Base-by-base conservation (phyloP, 2,329 filamentous ascomycete species). In the Ophiosphaerella korrae region DNA sequence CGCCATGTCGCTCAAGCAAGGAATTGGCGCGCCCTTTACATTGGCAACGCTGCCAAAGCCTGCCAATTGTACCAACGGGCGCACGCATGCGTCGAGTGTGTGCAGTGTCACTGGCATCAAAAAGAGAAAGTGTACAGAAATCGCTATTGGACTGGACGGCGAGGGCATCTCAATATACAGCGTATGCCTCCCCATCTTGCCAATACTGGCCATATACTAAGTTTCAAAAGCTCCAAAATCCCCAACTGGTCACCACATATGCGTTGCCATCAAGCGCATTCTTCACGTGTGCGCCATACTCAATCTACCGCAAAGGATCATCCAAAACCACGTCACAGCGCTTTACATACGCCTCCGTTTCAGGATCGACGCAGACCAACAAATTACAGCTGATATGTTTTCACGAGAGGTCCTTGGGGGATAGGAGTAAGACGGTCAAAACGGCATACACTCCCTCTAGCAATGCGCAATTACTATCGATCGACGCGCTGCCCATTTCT, bases 141-240 rank as follows among this genome's bases (percentile, higher is more conserved):
- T 87, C 44, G 82, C 77, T 29, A 78, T 84, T 16, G 82, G 78
- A 1, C 75, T 86, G 12, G 83, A 87, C 65, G 83, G 84, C 34
- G 83, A 87, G 65, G 80, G 81, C 26, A 73, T 87, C 42, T 85
- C 82, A 56, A 80, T 87, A 32, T 86, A 86, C 72, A 84, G 84
- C 71, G 84, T 86, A 75, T 34, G 68, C 48, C 14, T 37, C n/a
- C 34, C 7, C 8, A 12, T 18, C 18, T 26, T 24, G 8, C 16
- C 41, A 71, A 7, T 13, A 2, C n/a, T 7, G 14, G 12, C 21
- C 23, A 16, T 33, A 35, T 21, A 45, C 52, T 63, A 68, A 60
- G 45, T 31, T 32, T 24, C 23, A 26, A 9, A 50, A 87, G 84
- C 73, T 86, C 18, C 82, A 85, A 77, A 83, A 81, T 44, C 82